Conservation (phyloP, 1,284 basidiomycete species). For the Cutaneotrichosporon mucoides region DNA sequence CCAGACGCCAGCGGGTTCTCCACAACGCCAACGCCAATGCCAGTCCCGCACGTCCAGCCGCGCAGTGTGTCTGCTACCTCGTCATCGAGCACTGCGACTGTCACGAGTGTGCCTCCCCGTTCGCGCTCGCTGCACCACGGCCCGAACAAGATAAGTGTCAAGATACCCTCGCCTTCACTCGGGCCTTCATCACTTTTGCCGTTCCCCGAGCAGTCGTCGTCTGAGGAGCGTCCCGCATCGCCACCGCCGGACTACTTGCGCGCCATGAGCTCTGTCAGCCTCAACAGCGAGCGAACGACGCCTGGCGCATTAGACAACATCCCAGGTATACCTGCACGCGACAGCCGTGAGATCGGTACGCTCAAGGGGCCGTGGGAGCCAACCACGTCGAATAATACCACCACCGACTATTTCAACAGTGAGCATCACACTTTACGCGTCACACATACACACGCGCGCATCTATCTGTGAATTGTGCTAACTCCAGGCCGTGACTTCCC, state of each 20-base stretch:
- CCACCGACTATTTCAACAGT: conserved; percentile 1
- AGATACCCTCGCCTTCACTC: conserved; percentile 12
- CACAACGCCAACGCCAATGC: background rate
- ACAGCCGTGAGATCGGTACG: conserved; percentile 7
- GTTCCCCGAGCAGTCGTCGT: conserved; percentile 7
- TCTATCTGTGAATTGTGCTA: background rate
- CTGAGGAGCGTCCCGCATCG: background rate
- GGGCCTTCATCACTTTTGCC: conserved; percentile 7
- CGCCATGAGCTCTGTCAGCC: conserved; percentile 17
- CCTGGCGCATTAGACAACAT: conserved; percentile 21
- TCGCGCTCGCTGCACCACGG: conserved; percentile 15
- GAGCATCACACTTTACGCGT: background rate
- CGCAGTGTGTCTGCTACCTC: conserved; percentile 10
- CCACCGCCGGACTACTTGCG: conserved; percentile 28
- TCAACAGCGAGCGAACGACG: conserved; percentile 20
- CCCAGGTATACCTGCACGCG: conserved; percentile 24
- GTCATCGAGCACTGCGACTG: conserved; percentile 2
- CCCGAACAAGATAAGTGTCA: conserved; percentile 10
- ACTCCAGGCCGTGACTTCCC: background rate
- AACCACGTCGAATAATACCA: too few species aligned
- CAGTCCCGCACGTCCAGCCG: conserved; percentile 9
- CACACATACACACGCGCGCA: background rate
- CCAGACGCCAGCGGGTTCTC: background rate
- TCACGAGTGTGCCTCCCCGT: conserved; percentile 11
- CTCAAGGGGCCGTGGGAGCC: conserved; percentile 12